phyloP scores from a whole-genome alignment of 2,329 filamentous ascomycete species.

The Trichoderma koningiopsis region DNA sequence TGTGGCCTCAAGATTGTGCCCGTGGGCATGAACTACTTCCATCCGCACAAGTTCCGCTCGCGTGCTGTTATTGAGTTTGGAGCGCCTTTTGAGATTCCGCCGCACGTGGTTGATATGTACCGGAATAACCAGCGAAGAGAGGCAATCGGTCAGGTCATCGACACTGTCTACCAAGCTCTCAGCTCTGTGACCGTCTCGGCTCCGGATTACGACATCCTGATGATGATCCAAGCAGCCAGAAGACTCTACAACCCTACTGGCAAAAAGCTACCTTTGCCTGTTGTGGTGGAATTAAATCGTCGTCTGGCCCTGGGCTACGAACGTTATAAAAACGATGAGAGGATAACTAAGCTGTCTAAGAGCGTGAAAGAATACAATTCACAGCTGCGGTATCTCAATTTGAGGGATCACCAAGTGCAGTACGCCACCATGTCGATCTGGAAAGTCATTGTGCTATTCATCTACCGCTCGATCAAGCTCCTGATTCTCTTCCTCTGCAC shows the following conservation, averaged over 20 bases:
- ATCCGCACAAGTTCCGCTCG: conserved; percentile 96
- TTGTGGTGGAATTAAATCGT: conserved; percentile 92
- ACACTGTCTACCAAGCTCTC: conserved; percentile 82
- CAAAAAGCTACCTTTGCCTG: conserved; percentile 88
- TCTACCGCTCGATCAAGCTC: conserved; percentile 81
- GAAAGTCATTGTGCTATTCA: conserved; percentile 72
- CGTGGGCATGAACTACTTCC: conserved; percentile 99
- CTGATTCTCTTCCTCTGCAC: conserved; percentile 75
- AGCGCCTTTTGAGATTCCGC: conserved; percentile 80
- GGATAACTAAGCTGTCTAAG: conserved; percentile 74
- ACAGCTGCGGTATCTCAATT: conserved; percentile 79
- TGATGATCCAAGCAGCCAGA: conserved; percentile 93
- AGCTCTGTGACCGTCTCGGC: conserved; percentile 88
- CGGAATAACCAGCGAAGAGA: conserved; percentile 80
- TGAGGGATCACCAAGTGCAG: conserved; percentile 92
- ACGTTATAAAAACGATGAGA: conserved; percentile 86
- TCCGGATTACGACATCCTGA: conserved; percentile 93
- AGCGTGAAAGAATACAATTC: conserved; percentile 84
- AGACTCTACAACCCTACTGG: conserved; percentile 92
- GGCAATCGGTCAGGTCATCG: conserved; percentile 81
- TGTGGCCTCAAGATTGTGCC: conserved; percentile 94
- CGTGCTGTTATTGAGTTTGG: conserved; percentile 96
- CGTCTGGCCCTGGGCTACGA: conserved; percentile 89
- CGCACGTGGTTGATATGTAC: conserved; percentile 82
- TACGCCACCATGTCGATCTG: conserved; percentile 82